Evolutionary conservation across 1,284 basidiomycete genomes (phyloP), one percentile per base, ranked within the genome.

Genomic region (Porogramme epimiltina): DNA sequence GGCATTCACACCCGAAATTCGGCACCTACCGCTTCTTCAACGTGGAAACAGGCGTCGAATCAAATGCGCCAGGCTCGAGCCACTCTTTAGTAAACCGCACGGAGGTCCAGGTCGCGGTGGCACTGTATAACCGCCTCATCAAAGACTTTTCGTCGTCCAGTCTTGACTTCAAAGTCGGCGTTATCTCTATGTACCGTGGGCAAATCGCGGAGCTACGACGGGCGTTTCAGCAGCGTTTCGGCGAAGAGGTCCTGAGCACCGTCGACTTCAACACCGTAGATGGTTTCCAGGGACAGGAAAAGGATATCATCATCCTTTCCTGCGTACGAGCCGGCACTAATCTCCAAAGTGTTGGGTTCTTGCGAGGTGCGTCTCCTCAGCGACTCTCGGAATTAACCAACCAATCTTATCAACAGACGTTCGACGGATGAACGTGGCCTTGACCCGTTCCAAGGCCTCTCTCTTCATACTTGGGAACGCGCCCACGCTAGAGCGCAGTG

Each of bases 241-340:
- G 94, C 0, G 67, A 73, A 22, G 81, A 87, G 20, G 87, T 97
- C 23, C 62, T 86, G 3, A 78, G 80, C 22, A 83, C 80, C 26
- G 85, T 99, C 39, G 91, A 97, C 62, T 98, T 99, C 75, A 93
- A 97, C 67, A 99, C 97, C 0, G 97, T 99, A 36, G 94, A 98
- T 72, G 95, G 95, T 9, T 98, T 98, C 65, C 95, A 98, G 71
- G 95, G 95, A 45, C 95, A 98, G 73, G 95, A 98, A 68, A 98
- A 98, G 69, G 93, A 95, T 61, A 84, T 98, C 47, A 95, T 98
- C 68, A 97, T 98, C 55, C 77, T 98, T 18, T 97, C 95, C 2
- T 95, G 93, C 68, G 95, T 98, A 19, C 85, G 95, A 62, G 89
- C 92, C 13, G 91, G 93, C 3, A 85, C 89, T n/a, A 87, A 89